Conservation (phyloP, 768 basidiomycete genomes). For the Termitomyces heimii region DNA sequence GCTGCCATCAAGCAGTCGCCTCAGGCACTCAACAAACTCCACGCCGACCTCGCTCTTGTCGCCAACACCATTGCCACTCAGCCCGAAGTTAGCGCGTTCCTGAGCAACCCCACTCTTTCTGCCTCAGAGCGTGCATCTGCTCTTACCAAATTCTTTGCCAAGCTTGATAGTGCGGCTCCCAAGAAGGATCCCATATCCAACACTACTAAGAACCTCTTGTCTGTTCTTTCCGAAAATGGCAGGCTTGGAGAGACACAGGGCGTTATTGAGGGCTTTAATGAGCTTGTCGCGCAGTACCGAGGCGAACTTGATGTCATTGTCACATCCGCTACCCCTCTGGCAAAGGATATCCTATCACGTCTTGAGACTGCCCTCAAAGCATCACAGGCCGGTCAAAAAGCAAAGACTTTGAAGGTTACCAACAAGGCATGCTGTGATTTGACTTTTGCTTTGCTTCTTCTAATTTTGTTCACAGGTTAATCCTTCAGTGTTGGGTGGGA, state of each 20-base stretch:
- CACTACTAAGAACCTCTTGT: constrained; percentile 88
- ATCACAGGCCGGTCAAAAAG: constrained; percentile 78
- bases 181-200: constrained; percentile 80
- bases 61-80: constrained; percentile 61
- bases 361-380: constrained; percentile 85
- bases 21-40: constrained; percentile 77
- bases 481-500: constrained; percentile 83
- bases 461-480: constrained; percentile 63
- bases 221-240: constrained; percentile 89
- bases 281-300: constrained; percentile 81
- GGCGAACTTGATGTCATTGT: constrained; percentile 92
- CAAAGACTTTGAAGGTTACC: constrained; percentile 82
- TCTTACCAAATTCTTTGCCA: constrained; percentile 61
- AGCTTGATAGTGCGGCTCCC: constrained; percentile 50
- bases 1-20: constrained; percentile 83
- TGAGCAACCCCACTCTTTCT: constrained; percentile 90
- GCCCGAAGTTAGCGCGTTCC: constrained; percentile 62
- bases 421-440: constrained; percentile 66
- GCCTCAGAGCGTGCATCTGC: constrained; percentile 66
- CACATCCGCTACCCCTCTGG: constrained; percentile 80
- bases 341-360: constrained; percentile 67
- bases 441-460: neutral
- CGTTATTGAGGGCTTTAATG: constrained; percentile 89
- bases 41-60: constrained; percentile 74
- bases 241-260: constrained; percentile 78